Evolutionary conservation across 768 basidiomycete genomes (phyloP), one percentile per base, ranked within the genome.

Genomic region (Amylocystis lapponica): DNA sequence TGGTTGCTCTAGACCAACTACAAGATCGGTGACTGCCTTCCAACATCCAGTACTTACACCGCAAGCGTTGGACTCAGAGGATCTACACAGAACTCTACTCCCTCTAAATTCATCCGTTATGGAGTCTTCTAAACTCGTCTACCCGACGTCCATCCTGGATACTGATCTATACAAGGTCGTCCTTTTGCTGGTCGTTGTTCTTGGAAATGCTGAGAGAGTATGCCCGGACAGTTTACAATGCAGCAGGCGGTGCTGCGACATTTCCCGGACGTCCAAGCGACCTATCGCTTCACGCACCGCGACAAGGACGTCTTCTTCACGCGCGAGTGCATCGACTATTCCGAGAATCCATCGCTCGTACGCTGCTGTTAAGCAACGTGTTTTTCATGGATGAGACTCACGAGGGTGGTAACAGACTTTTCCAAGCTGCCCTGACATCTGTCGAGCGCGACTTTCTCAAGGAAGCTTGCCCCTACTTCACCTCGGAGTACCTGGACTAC

Each of bases 131-230:
- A 25, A 16, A 30, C 27, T 51, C 13, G 43, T 61, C 14, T 21
- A 57, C 2, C 65, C 63, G 1, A 48, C 51, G 22, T 93, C 90
- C 13, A 69, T 97, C 39, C 74, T 97, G 34, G 95, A 97, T 62
- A 93, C 92, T 0, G 95, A 97, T 63, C 66, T 95, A 23, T 97
- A 97, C 78, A 98, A 95, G 77, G 91, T 83, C 40, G 34, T 27
- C 46, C 11, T 26, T 27, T 23, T 43, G 25, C 14, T 33, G n/a
- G n/a, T n/a, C n/a, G n/a, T n/a, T n/a, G n/a, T n/a, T n/a, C n/a
- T n/a, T n/a, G n/a, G n/a, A n/a, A n/a, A n/a, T n/a, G n/a, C n/a
- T n/a, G n/a, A n/a, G n/a, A n/a, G n/a, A n/a, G n/a, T n/a, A n/a
- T n/a, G 12, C 6, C 3, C 26, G 31, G 14, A 43, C 45, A 95